Percentiles rank a stretch among this genome's conserved stretches.
These are phyloP conservation scores for Leucocoprinus birnbaumii DNA, from an alignment of 768 basidiomycete species.

Conservation along the genomic window DNA sequence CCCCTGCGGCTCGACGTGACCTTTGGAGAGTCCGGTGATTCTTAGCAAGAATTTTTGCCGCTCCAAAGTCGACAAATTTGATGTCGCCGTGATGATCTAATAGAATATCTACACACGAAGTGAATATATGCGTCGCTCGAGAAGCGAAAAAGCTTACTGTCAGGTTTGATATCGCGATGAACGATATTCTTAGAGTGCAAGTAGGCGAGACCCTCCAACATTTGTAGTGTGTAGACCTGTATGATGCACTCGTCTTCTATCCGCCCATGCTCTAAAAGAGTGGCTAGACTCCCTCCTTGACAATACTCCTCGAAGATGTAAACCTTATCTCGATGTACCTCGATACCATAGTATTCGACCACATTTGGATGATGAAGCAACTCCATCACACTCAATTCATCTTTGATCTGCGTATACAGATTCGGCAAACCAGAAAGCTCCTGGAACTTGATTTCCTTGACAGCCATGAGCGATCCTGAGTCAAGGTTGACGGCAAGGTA, in stretches of 20 bases:
- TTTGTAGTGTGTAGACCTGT: conserved; percentile 94
- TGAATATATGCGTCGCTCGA: not conserved
- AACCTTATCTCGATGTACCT: conserved; percentile 97
- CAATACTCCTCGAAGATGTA: conserved; percentile 99
- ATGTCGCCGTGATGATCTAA: conserved; percentile 88
- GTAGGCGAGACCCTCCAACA: conserved; percentile 92
- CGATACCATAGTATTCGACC: conserved; percentile 98
- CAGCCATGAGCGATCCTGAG: conserved; percentile 94
- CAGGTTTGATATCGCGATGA: conserved; percentile 97
- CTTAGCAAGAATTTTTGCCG: conserved; percentile 92
- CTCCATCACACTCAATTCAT: conserved; percentile 97
- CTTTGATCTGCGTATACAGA: conserved; percentile 89
- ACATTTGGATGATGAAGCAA: conserved; percentile 97
- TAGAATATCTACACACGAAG: conserved; percentile 74
- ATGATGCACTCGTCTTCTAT: conserved; percentile 97
- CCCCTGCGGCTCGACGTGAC: conserved; percentile 56
- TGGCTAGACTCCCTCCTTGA: conserved; percentile 89
- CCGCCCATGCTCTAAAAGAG: conserved; percentile 86
- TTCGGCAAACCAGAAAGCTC: conserved; percentile 87
- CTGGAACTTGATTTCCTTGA: conserved; percentile 98
- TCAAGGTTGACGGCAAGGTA: conserved; percentile 97
- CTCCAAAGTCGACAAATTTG: conserved; percentile 97
- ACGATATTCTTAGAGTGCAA: conserved; percentile 90
- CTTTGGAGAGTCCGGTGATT: conserved; percentile 81
- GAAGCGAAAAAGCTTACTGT: conserved; percentile 62